phyloP scores from a whole-genome alignment of 108 stramenopile genomes.

The Cylindrotheca fusiformis region DNA sequence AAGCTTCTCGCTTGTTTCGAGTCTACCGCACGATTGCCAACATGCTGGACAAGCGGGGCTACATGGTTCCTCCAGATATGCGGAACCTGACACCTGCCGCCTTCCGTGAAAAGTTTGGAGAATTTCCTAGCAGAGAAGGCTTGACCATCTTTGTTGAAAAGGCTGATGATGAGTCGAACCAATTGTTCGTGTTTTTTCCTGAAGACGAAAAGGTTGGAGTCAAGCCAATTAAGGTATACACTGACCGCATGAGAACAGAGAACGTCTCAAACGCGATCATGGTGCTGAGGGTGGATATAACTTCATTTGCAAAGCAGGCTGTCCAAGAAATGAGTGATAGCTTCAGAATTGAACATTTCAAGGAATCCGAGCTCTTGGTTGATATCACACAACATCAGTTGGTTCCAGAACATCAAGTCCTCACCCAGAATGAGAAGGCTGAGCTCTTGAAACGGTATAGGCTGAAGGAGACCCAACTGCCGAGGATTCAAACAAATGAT shows the following conservation, averaged over 20 bases:
- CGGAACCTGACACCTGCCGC: slow-evolving; percentile 80
- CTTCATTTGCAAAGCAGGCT: slow-evolving; percentile 92
- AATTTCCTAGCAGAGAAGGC: slow-evolving; percentile 73
- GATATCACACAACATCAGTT: slow-evolving; percentile 99
- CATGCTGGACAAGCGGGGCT: slow-evolving; percentile 89
- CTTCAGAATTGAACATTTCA: slow-evolving; percentile 96
- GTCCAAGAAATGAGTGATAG: slow-evolving; percentile 86
- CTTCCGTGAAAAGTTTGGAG: slow-evolving; percentile 81
- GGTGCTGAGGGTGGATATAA: slow-evolving; percentile 87
- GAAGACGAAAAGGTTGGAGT: slow-evolving; percentile 95
- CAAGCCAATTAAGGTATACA: slow-evolving; percentile 90
- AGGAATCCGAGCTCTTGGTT: slow-evolving; percentile 96
- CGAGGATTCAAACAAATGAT: slow-evolving; percentile 97
- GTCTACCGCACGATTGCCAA: slow-evolving; percentile 87
- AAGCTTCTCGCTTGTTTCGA: slow-evolving; percentile 90
- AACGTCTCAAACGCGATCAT: slow-evolving; percentile 85
- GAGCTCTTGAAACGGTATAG: slow-evolving; percentile 96
- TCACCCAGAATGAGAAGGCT: slow-evolving; percentile 90
- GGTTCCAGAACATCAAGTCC: slow-evolving; percentile 90
- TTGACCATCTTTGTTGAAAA: slow-evolving; percentile 88
- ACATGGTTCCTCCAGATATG: slow-evolving; percentile 85
- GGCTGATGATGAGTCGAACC: slow-evolving; percentile 84
- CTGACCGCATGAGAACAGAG: slow-evolving; percentile 87
- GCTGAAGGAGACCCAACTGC: slow-evolving; percentile 96
- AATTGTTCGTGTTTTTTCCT: slow-evolving; percentile 95